These are phyloP conservation scores for Phytophthora sojae DNA, from an alignment of 352 stramenopile genomes.

Conservation along the genomic window DNA sequence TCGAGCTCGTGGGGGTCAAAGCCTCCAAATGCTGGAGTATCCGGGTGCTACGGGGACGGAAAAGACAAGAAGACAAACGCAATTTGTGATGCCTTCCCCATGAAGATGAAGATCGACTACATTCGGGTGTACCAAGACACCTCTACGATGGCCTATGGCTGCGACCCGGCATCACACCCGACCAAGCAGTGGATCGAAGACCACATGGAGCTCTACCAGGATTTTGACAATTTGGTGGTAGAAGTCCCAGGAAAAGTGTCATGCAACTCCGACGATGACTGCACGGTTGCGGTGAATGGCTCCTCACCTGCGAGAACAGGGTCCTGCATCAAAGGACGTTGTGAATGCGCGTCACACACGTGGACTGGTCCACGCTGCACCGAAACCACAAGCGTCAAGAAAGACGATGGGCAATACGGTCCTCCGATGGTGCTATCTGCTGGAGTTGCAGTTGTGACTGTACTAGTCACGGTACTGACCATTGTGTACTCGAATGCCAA, in stretches of 20 bases:
- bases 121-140: slow-evolving; percentile 38
- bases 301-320: slow-evolving; percentile 26
- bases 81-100: slow-evolving; percentile 67
- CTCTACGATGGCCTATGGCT: slow-evolving; percentile 50
- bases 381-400: slow-evolving; percentile 23
- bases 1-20: slow-evolving; percentile 77
- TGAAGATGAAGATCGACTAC: slow-evolving; percentile 58
- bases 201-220: slow-evolving; percentile 51
- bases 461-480: background rate
- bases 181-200: slow-evolving; percentile 63
- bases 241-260: slow-evolving; percentile 44
- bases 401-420: slow-evolving; percentile 19
- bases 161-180: slow-evolving; percentile 51
- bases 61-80: slow-evolving; percentile 37
- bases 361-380: slow-evolving; percentile 56
- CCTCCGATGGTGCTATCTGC: slow-evolving; percentile 21
- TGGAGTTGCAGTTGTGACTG: slow-evolving; percentile 4
- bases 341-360: slow-evolving; percentile 32
- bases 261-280: slow-evolving; percentile 49
- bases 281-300: slow-evolving; percentile 34
- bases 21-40: slow-evolving; percentile 58
- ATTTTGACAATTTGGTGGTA: slow-evolving; percentile 42
- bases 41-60: slow-evolving; percentile 37
- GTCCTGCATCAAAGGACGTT: slow-evolving; percentile 27
- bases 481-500: slow-evolving; percentile 4